Base-by-base conservation (phyloP, 1,139 yeast species). In the Kodamaea fungicola region DNA sequence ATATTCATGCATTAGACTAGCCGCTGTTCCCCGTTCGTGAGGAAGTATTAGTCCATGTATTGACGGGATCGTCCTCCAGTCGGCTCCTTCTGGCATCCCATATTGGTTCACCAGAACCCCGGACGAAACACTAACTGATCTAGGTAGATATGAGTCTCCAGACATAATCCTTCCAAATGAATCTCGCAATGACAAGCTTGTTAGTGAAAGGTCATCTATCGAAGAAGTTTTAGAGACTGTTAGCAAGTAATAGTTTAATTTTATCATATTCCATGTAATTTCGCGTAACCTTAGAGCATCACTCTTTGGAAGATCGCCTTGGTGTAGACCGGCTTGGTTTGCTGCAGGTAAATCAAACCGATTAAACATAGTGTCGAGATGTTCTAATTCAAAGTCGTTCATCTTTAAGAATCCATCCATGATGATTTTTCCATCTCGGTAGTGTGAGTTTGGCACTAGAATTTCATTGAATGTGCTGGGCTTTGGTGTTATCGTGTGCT, bases 281-380 rank as follows among this genome's bases (percentile, higher is more conserved):
- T 57, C 57, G 29, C 72, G 52, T 19, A 67, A 45, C 42, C 61
- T 61, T 23, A 44, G 45, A 2, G 70, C 51, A 37, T 63, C 69
- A 46, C 43, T 45, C 39, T 34, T 42, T 24, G 31, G 33, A 12
- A 27, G 28, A 12, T 28, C 39, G 6, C 34, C 21, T 12, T 16
- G 13, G n/a, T 12, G 26, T 7, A 12, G 30, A 9, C 32, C 10
- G n/a, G 30, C 30, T 9, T 10, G 10, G 21, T 38, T 38, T 37
- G 43, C 43, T 4, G 31, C n/a, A 8, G 50, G 46, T 31, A 52
- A 50, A 27, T 64, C 70, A 12, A 59, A 47, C 8, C 49, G 47
- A 8, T 44, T 42, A 41, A 59, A 64, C 7, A 54, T 47, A 24
- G 43, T 44, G 34, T 56, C 57, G 31, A 67, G 46, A 22, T 61